Base-by-base conservation (phyloP, 1,284 basidiomycete species). In the Inonotus hispidus region DNA sequence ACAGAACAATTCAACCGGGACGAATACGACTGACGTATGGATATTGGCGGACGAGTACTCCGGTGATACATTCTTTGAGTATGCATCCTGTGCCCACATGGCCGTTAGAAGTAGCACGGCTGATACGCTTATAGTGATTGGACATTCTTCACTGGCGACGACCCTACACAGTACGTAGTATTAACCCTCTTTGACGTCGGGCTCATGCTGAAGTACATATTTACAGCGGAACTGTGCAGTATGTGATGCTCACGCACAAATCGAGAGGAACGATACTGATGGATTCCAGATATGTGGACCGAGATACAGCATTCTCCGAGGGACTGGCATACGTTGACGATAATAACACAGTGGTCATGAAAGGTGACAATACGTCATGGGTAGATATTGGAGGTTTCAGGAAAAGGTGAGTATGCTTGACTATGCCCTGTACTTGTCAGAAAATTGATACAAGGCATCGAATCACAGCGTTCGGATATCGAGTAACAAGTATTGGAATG, bases 301-400 rank as follows among this genome's bases (percentile, higher is more conserved):
- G 70, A 53, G 68, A 71, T 25, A 76, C 73, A 43, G 84, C 85
- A 10, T 77, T 82, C 66, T 69, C 72, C 16, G 66, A 75, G 43
- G 72, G 75, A 38, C 74, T 87, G 7, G 78, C 77, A 4, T 87
- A 77, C 68, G 79, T 86, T 16, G 76, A 78, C 29, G 75, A 77
- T 16, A 74, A 86, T 67, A 79, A 79, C 29, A 79, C 78, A 46
- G 85, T 87, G 25, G 77, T 89, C 29, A 90, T 90, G 87, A 83
- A 85, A 68, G 87, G 85, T 11, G 88, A 90, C 62, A 78, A 89
- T 66, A 83, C 79, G 0, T 84, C 79, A 16, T 73, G 71, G 71
- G 70, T 90, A 50, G 64, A 75, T 1, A 53, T 71, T 47, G 87
- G 85, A 16, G 72, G 75, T 53, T 77, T 77, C 65, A 78, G 88